Conservation (phyloP, 495 filamentous ascomycete species). For the Daldinia bambusicola region DNA sequence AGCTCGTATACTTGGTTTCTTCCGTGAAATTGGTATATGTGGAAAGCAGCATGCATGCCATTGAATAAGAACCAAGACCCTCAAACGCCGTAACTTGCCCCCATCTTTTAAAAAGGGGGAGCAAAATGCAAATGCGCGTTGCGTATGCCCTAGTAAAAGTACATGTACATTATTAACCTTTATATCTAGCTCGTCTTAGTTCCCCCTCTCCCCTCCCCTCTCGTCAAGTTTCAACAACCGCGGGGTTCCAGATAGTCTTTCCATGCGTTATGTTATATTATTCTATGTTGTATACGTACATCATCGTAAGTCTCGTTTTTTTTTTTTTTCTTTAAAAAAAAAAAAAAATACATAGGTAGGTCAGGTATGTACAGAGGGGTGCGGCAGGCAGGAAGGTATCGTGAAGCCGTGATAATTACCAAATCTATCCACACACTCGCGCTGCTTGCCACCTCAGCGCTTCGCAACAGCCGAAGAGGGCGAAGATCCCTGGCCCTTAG, state of each 20-base stretch:
- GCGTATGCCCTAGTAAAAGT: not conserved
- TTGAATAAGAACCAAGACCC: not conserved
- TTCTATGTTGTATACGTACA: no score
- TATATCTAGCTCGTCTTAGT: conserved; percentile 4
- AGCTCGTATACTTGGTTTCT: not conserved
- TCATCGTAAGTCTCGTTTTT: not conserved
- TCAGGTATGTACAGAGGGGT: not conserved
- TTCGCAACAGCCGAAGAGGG: conserved; percentile 26
- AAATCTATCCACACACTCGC: not conserved
- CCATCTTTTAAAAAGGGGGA: not conserved
- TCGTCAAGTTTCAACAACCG: not conserved
- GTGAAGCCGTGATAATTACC: no score
- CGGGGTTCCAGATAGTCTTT: not conserved
- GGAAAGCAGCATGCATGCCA: not conserved
- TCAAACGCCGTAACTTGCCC: conserved; percentile 5
- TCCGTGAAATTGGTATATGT: not conserved
- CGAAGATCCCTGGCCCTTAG: conserved; percentile 41
- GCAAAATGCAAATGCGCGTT: not conserved
- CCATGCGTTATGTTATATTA: not conserved
- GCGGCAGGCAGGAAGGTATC: not conserved
- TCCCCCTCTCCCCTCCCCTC: no score
- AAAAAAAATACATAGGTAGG: not conserved
- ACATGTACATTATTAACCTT: conserved; percentile 5
- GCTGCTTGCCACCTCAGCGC: conserved; percentile 6
- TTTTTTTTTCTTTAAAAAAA: no score